Base-by-base conservation (phyloP, 116 monocot genomes). In the Posidonia oceanica region DNA sequence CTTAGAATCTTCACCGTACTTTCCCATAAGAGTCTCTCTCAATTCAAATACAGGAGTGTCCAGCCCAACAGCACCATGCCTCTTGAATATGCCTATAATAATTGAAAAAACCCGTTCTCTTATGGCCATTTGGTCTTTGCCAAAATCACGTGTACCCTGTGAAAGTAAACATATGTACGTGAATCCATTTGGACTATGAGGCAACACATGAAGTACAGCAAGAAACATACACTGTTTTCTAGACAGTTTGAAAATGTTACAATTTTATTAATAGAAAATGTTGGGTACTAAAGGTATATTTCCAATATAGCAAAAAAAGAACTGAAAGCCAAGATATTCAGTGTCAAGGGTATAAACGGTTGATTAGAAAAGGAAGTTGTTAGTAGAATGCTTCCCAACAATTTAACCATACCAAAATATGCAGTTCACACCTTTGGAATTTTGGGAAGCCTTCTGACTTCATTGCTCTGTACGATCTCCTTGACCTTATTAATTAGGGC, bases 1-100 rank as follows among this genome's bases (percentile, higher is more conserved):
- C 75, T 99, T 99, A 70, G 99, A 99, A 83, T 99, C 99, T 80
- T 99, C 99, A 5, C 99, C 99, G 75, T 99, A 99, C 76, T 99
- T 99, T 48, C 94, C 99, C 91, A 91, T 93, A 39, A 99, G 85
- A 66, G 93, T 99, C 60, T 99, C 99, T 74, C 88, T 88, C 59
- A 99, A 59, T 77, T 99, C 99, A 84, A 99, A 99, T 7, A 90
- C 93, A 70, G 99, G 99, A 63, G 94, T 93, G 59, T 99, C 99
- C 75, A 99, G 86, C 7, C 80, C 81, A 68, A 81, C 81, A 39
- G 94, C 99, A 61, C 99, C 90, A 75, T 99, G 99, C 84, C 69
- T 93, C 77, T 99, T 93, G 72, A 99, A 99, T 51, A 93, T 84
- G 36, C 80, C 61, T 67, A 76, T 58, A 72, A 99, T 99, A 55